These are phyloP conservation scores for Candolleomyces aberdarensis DNA, from an alignment of 768 basidiomycete genomes.

Conservation along the genomic window DNA sequence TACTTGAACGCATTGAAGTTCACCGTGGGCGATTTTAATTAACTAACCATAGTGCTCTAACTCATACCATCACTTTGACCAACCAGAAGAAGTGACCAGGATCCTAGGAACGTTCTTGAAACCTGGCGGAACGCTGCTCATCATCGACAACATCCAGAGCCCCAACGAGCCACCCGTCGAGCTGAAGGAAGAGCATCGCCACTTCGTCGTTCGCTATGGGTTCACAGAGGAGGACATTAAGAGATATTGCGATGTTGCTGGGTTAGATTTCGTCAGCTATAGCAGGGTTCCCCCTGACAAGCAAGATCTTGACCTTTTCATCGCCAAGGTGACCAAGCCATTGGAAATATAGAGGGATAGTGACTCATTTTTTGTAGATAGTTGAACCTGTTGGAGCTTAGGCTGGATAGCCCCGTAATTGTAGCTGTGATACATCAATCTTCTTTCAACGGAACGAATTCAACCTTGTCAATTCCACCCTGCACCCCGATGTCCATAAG, in stretches of 20 bases:
- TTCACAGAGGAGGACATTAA: slow-evolving; percentile 49
- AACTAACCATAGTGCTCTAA: slow-evolving; percentile 44
- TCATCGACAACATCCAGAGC: slow-evolving; percentile 43
- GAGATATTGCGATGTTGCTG: slow-evolving; percentile 49
- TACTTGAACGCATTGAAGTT: too few relatives aligned
- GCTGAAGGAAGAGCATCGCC: background rate
- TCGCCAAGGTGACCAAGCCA: slow-evolving; percentile 48
- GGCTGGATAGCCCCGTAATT: too few relatives aligned
- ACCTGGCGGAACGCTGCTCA: slow-evolving; percentile 56
- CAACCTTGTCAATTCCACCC: too few relatives aligned
- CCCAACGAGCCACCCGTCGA: slow-evolving; percentile 6
- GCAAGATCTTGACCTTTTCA: slow-evolving; percentile 43
- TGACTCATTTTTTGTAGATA: too few relatives aligned
- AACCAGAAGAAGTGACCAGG: slow-evolving; percentile 48
- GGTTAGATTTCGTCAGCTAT: slow-evolving; percentile 44
- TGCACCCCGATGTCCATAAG: too few relatives aligned
- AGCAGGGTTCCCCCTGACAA: slow-evolving; percentile 29
- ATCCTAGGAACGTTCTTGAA: slow-evolving; percentile 55
- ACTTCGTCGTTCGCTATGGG: slow-evolving; percentile 28
- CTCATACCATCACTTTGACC: slow-evolving; percentile 64
- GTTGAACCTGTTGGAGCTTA: too few relatives aligned
- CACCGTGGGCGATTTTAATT: background rate
- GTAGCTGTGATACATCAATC: too few relatives aligned
- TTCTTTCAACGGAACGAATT: too few relatives aligned
- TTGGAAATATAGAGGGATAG: too few relatives aligned